phyloP scores from a whole-genome alignment of 768 basidiomycete genomes.

The Lactarius sanguifluus region DNA sequence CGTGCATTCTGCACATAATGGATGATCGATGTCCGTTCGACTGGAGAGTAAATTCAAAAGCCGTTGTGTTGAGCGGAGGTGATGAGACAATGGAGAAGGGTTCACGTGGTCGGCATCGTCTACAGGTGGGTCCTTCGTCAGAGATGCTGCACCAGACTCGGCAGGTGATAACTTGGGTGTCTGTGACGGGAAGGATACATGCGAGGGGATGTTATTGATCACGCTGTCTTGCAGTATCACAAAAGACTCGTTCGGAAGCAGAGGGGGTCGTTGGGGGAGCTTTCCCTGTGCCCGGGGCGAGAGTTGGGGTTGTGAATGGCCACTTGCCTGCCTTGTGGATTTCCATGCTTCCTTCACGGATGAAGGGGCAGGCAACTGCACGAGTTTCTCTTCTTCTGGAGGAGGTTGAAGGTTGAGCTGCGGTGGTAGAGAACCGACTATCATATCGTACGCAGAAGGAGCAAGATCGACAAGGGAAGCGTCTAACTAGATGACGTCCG shows the following conservation, averaged over 20 bases:
- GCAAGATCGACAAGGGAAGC: constrained; percentile 86
- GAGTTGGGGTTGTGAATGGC: constrained; percentile 38
- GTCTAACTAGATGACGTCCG: constrained; percentile 57
- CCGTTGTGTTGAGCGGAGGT: constrained; percentile 69
- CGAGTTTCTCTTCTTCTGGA: constrained; percentile 47
- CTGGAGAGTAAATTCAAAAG: constrained; percentile 77
- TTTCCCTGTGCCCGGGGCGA: constrained; percentile 61
- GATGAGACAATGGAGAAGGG: constrained; percentile 75
- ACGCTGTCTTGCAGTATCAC: constrained; percentile 86
- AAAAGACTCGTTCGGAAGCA: constrained; percentile 82
- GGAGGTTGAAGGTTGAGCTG: constrained; percentile 45
- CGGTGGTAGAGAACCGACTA: constrained; percentile 66
- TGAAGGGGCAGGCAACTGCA: constrained; percentile 48
- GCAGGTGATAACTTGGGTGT: constrained; percentile 46
- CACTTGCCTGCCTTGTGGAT: constrained; percentile 46
- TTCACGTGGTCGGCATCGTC: constrained; percentile 55
- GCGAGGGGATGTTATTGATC: constrained; percentile 65
- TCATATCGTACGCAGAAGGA: constrained; percentile 85
- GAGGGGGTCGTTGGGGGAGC: constrained; percentile 53
- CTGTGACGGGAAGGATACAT: constrained; percentile 43
- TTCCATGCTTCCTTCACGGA: constrained; percentile 65
- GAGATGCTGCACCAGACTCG: constrained; percentile 39
- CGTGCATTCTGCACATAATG: constrained; percentile 93
- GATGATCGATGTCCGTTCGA: constrained; percentile 83
- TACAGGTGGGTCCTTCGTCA: constrained; percentile 38